phyloP scores from a whole-genome alignment of 1,284 basidiomycete species.

The Limonomyces culmigenus region DNA sequence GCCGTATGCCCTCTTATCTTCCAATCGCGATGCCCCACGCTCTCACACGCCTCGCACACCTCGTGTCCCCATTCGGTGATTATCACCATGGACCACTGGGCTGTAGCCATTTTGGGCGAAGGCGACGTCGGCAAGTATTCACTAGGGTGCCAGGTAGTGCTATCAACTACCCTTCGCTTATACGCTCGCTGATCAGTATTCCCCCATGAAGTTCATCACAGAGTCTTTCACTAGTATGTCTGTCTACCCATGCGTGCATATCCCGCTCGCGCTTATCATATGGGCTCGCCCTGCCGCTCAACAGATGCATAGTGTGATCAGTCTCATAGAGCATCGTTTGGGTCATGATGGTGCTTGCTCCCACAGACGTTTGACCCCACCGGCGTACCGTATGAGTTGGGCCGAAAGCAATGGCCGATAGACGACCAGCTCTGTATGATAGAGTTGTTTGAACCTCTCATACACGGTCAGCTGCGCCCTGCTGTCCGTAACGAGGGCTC shows the following conservation, averaged over 20 bases:
- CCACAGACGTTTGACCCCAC: not conserved
- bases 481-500: no score
- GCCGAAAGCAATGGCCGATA: not conserved
- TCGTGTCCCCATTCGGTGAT: no score
- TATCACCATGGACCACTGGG: not conserved
- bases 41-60: no score
- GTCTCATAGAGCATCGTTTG: not conserved
- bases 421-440: not conserved
- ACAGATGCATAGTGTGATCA: not conserved
- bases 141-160: not conserved
- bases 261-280: not conserved
- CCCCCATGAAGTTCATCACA: not conserved
- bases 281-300: not conserved
- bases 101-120: not conserved
- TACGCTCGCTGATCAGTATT: no score
- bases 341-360: no score
- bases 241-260: no score
- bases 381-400: not conserved
- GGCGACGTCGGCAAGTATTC: not conserved
- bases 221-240: not conserved
- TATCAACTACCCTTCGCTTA: no score
- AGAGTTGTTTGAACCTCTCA: not conserved
- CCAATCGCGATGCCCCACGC: no score
- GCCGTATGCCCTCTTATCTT: no score
- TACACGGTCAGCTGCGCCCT: not conserved